Base-by-base conservation (phyloP, 345 rosid species). In the Melaleuca alternifolia region DNA sequence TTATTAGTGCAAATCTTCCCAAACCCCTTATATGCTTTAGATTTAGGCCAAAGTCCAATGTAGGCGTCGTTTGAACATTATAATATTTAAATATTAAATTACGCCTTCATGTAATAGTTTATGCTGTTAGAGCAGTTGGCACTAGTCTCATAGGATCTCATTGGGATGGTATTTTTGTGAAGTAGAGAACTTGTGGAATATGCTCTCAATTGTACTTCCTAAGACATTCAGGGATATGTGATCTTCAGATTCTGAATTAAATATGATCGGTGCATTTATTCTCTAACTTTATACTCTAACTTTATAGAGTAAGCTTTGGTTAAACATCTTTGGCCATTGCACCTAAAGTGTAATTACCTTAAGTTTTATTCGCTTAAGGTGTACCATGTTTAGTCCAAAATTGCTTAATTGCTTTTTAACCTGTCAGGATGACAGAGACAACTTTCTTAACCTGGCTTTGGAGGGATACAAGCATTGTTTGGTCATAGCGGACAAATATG, bases 401-500 rank as follows among this genome's bases (percentile, higher is more conserved):
- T 83, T 83, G 44, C 53, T 83, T 51, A 50, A 5, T 28, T 83
- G 81, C 81, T 54, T 83, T 86, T 90, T 82, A 30, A 87, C 87
- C 46, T 84, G 54, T 83, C 94, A 97, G 99, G 95, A 92, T 91
- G 99, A 97, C 91, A 93, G 93, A 88, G 96, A 97, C 91, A 95
- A 94, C 91, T 95, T 97, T 91, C 98, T 97, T 89, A 89, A 89
- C 92, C 89, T 95, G 77, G 96, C 99, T 65, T 89, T 97, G 96
- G 98, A 97, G 88, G 99, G 98, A 86, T 97, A 97, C 90, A 93
- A 93, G 85, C 93, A 92, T 44, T 97, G 98, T 91, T 88, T 97
- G 92, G 96, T 96, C 71, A 92, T 94, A 87, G 98, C 96, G 65
- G 96, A 96, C 91, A 96, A 96, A 89, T 96, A 97, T 92, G 99